Evolutionary conservation across 495 filamentous ascomycete genomes (phyloP), one percentile per base, ranked within the genome.

Genomic region (Annulohypoxylon bovei): DNA sequence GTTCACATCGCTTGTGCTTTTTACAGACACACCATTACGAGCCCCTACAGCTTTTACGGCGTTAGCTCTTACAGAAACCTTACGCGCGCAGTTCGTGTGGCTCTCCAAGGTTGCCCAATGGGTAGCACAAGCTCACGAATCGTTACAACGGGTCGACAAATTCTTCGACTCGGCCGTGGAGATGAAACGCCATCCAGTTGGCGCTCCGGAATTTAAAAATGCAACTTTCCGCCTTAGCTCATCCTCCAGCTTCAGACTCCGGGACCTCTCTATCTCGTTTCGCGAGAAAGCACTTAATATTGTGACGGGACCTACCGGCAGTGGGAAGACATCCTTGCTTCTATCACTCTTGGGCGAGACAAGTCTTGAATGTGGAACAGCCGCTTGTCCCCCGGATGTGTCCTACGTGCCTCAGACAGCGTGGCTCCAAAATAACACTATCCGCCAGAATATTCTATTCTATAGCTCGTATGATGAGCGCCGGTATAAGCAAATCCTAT

Each of bases 381-480:
- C 9, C 88, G 93, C 20, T 86, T 88, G 79, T 79, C 95, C 14
- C 90, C 92, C 28, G 88, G 91, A 68, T 85, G 83, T 40, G 50
- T 92, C 92, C 1, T 95, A 94, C 76, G 94, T 92, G 71, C 91
- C 92, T n/a, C 92, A 95, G 71, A 92, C 94, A 80, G 91, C 92
- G 4, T 95, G 92, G 92, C 85, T 95, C 27, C 89, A 93, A 40
- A 95, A 95, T 72, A 90, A 86, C 46, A 94, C 90, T 0, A 91
- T 95, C 67, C 93, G 92, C 73, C 87, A 93, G 46, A 95, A 95
- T 70, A 95, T 95, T 50, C 73, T 92, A 6, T 95, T 95, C 71
- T 90, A 92, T 12, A 88, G 86, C 54, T 82, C 86, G 0, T 89
- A 87, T 69, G 88, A 94, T 68, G 83, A 91, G 70, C 82, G 85